phyloP scores from a whole-genome alignment of 164 flowering plant species.

The Paratinospora sagittata region DNA sequence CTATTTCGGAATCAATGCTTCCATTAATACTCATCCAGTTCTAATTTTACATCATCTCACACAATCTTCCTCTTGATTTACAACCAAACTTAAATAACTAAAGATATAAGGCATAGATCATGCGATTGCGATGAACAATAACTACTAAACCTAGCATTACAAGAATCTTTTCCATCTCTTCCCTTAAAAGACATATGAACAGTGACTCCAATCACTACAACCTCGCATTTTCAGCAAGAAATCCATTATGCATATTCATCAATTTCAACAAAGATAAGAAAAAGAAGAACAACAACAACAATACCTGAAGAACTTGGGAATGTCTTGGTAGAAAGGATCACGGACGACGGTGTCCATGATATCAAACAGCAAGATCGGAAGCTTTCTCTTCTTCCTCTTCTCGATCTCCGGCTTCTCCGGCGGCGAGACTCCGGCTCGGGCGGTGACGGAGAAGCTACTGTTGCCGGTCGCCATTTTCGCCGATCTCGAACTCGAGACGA shows the following conservation, averaged over 20 bases:
- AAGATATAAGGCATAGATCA: not conserved
- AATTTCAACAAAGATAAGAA: not conserved
- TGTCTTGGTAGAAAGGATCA: conserved; percentile 82
- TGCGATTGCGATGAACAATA: not conserved
- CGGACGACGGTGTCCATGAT: conserved; percentile 90
- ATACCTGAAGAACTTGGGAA: conserved; percentile 88
- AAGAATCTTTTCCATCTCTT: not conserved
- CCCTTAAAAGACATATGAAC: not conserved
- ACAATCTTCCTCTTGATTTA: no score
- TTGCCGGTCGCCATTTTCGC: conserved; percentile 13
- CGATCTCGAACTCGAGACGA: conserved; percentile 1
- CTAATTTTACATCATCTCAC: no score
- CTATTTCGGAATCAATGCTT: not conserved
- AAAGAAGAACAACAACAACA: not conserved
- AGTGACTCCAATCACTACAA: not conserved
- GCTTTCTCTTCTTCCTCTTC: conserved; percentile 31
- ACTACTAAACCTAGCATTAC: not conserved
- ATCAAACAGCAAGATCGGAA: conserved; percentile 83
- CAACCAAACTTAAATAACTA: no score
- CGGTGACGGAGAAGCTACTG: not conserved
- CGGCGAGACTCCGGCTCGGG: not conserved
- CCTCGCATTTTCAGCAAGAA: not conserved
- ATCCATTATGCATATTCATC: not conserved
- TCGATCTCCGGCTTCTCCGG: not conserved
- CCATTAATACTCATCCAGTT: no score